Evolutionary conservation across 1,284 basidiomycete genomes (phyloP).

Genomic region (Entoloma clypeatum): DNA sequence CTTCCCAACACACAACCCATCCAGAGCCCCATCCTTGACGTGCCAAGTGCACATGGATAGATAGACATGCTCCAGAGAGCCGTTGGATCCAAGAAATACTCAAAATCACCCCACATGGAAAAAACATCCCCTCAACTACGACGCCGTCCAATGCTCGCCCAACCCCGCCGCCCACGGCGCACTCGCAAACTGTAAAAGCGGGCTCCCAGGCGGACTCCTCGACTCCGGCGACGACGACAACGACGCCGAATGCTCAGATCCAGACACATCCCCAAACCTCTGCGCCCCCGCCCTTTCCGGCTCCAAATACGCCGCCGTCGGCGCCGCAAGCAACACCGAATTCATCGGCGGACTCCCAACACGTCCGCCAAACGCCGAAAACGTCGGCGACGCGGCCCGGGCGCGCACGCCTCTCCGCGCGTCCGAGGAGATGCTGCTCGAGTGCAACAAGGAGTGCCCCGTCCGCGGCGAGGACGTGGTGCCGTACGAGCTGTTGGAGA

Average conservation of each 20-base stretch:
- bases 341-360: constrained; percentile 20
- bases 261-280: constrained; percentile 9
- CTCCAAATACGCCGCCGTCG: constrained; percentile 15
- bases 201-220: constrained; percentile 15
- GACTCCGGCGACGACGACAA: constrained; percentile 13
- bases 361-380: constrained; percentile 31
- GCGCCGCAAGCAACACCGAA: constrained; percentile 11
- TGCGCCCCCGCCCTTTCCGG: constrained; percentile 16
- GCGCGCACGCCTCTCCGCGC: constrained; percentile 31
- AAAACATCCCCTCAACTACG: constrained; percentile 4
- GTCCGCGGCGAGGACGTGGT: constrained; percentile 49
- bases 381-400: constrained; percentile 20
- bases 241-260: constrained; percentile 6
- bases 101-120: no score
- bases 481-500: constrained; percentile 34
- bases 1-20: no score
- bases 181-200: constrained; percentile 15
- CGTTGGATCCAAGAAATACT: no score
- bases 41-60: no score
- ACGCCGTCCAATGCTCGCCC: constrained; percentile 18
- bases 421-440: constrained; percentile 50
- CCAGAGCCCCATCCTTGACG: no score
- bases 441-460: constrained; percentile 41
- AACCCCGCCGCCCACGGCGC: constrained; percentile 22
- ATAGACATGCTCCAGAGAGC: no score